Conservation (phyloP, 768 basidiomycete species). For the Boletus subcaerulescens region DNA sequence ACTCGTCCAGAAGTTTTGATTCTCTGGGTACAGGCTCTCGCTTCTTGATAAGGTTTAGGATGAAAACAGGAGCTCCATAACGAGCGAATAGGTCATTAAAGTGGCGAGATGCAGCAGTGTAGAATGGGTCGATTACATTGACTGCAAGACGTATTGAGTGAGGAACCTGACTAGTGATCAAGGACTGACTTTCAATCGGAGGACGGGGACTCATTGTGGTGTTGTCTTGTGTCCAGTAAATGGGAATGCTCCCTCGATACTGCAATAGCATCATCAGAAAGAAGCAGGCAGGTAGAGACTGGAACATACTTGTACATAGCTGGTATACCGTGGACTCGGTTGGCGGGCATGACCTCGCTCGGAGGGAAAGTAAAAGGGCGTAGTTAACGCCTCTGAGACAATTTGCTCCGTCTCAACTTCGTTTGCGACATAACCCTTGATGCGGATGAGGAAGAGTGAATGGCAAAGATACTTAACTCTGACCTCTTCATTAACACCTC, state of each 20-base stretch:
- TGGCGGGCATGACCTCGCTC: slow-evolving; percentile 41
- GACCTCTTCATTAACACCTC: slow-evolving; percentile 93
- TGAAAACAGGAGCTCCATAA: slow-evolving; percentile 87
- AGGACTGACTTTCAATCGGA: slow-evolving; percentile 84
- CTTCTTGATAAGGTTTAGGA: slow-evolving; percentile 93
- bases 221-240: slow-evolving; percentile 96
- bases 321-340: slow-evolving; percentile 86
- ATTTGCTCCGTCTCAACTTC: slow-evolving; percentile 99
- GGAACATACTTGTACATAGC: slow-evolving; percentile 77
- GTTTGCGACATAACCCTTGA: slow-evolving; percentile 94
- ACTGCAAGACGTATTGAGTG: slow-evolving; percentile 45
- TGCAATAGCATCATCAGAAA: slow-evolving; percentile 26
- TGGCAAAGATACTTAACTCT: not conserved
- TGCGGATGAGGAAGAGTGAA: not conserved
- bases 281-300: not conserved
- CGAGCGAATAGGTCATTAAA: slow-evolving; percentile 88
- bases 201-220: slow-evolving; percentile 89
- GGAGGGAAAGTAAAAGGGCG: slow-evolving; percentile 78
- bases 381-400: slow-evolving; percentile 84
- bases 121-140: slow-evolving; percentile 92
- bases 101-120: slow-evolving; percentile 86
- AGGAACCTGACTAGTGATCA: not conserved
- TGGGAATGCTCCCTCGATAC: slow-evolving; percentile 93
- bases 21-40: slow-evolving; percentile 78
- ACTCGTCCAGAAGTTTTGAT: slow-evolving; percentile 86